Evolutionary conservation across 305 asterid genomes (phyloP).

Genomic region (Fraxinus dipetala): DNA sequence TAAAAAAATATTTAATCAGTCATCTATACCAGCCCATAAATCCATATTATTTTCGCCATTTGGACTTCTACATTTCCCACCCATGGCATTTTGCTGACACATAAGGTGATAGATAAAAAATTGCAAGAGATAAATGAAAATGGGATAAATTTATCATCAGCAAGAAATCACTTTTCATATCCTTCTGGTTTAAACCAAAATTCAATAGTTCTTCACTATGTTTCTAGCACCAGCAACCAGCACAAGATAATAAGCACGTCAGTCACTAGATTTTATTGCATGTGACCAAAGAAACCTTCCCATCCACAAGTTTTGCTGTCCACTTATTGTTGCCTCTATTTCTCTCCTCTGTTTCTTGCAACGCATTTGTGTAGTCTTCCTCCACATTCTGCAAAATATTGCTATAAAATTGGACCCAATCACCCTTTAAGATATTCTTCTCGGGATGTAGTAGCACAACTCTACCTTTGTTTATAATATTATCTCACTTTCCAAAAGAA

Average conservation of each 20-base stretch:
- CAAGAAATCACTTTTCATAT: background rate
- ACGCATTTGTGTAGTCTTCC: background rate
- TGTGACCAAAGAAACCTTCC: background rate
- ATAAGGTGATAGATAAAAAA: background rate
- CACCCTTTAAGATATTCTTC: background rate
- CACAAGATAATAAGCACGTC: background rate
- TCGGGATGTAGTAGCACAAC: background rate
- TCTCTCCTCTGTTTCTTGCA: conserved; percentile 4
- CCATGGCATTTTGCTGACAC: background rate
- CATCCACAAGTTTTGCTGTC: background rate
- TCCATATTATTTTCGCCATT: background rate
- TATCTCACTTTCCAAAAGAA: conserved; percentile 7
- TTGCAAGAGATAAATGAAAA: background rate
- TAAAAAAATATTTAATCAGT: background rate
- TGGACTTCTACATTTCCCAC: background rate
- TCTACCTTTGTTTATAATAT: background rate
- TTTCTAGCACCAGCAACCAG: background rate
- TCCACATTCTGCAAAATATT: background rate
- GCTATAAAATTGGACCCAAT: background rate
- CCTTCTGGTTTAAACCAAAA: background rate
- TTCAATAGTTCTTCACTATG: background rate
- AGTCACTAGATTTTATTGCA: background rate
- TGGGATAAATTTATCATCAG: background rate
- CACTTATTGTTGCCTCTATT: background rate
- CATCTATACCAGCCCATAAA: background rate